phyloP scores from a whole-genome alignment of 2,329 filamentous ascomycete genomes.

The Verticillium albo-atrum region DNA sequence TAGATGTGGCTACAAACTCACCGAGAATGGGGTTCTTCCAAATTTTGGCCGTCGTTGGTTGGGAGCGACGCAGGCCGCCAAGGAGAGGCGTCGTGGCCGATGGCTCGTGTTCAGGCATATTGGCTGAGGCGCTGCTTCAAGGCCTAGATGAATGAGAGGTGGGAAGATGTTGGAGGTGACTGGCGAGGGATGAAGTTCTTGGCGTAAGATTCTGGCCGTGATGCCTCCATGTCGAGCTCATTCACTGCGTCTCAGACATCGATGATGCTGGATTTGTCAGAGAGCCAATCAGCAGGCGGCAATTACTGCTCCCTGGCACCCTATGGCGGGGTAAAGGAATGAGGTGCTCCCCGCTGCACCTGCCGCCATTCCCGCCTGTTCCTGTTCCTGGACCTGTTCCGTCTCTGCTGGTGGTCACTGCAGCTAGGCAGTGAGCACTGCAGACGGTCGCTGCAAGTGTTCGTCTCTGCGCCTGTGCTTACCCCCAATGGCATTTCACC shows the following conservation, averaged over 20 bases:
- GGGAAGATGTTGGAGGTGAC: not conserved
- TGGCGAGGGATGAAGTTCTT: not conserved
- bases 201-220: too few species aligned
- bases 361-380: not conserved
- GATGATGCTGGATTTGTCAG: not conserved
- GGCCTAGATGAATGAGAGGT: not conserved
- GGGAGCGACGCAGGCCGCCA: constrained; percentile 47
- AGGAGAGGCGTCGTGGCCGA: constrained; percentile 30
- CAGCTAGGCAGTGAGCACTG: too few species aligned
- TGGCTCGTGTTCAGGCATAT: not conserved
- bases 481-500: too few species aligned
- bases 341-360: not conserved
- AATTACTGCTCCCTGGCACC: not conserved
- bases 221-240: not conserved
- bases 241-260: not conserved
- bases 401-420: too few species aligned
- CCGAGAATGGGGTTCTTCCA: constrained; percentile 70
- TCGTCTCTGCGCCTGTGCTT: too few species aligned
- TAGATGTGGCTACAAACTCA: too few species aligned
- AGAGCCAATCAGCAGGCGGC: not conserved
- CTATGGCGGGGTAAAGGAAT: not conserved
- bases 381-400: too few species aligned
- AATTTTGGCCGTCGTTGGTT: not conserved
- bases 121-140: not conserved
- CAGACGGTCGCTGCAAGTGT: too few species aligned